These are phyloP conservation scores for Colletotrichum trifolii DNA, from an alignment of 2,329 filamentous ascomycete species.

Conservation along the genomic window DNA sequence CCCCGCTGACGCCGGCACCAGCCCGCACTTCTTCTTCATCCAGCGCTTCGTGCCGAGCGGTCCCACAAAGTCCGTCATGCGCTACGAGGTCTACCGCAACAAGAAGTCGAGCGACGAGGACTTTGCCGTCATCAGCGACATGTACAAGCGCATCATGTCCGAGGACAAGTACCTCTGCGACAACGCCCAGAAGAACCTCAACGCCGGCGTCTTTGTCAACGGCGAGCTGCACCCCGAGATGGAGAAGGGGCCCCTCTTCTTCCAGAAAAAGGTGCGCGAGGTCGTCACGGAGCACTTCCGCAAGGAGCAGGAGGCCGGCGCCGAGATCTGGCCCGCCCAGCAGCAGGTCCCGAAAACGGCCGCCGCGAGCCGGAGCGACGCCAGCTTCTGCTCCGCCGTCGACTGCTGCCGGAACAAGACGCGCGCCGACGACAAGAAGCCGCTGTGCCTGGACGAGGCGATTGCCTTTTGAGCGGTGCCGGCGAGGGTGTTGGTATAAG, in stretches of 20 bases:
- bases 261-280: slow-evolving; percentile 63
- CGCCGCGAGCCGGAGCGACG: slow-evolving; percentile 41
- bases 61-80: slow-evolving; percentile 63
- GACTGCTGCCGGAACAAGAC: slow-evolving; percentile 43
- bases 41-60: slow-evolving; percentile 69
- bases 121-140: slow-evolving; percentile 65
- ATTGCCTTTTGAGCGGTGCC: slow-evolving; percentile 38
- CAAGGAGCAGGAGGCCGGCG: slow-evolving; percentile 55
- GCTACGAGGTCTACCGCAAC: slow-evolving; percentile 73
- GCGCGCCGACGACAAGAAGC: slow-evolving; percentile 32
- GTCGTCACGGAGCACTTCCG: slow-evolving; percentile 58
- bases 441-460: slow-evolving; percentile 36
- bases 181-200: slow-evolving; percentile 69
- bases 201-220: slow-evolving; percentile 70
- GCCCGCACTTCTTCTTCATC: slow-evolving; percentile 72
- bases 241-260: slow-evolving; percentile 69
- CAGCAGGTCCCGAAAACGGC: slow-evolving; percentile 46
- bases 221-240: slow-evolving; percentile 71
- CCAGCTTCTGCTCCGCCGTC: slow-evolving; percentile 48
- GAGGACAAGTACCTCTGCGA: slow-evolving; percentile 74
- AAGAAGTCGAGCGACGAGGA: slow-evolving; percentile 68
- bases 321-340: slow-evolving; percentile 65
- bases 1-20: slow-evolving; percentile 37
- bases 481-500: too few species aligned
- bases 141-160: slow-evolving; percentile 72